Base-by-base conservation (phyloP, 108 stramenopile genomes). In the Seminavis robusta region DNA sequence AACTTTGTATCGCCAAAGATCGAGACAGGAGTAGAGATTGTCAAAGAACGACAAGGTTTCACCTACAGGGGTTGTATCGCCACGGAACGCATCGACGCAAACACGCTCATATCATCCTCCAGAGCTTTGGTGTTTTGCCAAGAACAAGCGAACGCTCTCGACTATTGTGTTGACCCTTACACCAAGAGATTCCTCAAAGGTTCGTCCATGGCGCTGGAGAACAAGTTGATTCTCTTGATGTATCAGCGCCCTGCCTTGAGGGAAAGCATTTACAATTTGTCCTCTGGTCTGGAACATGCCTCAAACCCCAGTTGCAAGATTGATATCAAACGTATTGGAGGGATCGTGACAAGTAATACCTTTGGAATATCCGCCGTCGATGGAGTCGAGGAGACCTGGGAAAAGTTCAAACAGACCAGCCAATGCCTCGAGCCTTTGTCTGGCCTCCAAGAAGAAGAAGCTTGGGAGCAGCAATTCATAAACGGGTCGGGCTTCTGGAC, bases 21-120 rank as follows among this genome's bases (percentile, higher is more conserved):
- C 23, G 63, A 36, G 0, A 20, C 46, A 6, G 63, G 63, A 16
- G 63, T 54, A 1, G 49, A 48, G 13, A 38, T 62, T 27, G 30
- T 16, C 8, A 16, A 29, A 16, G 21, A 29, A 8, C 1, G 2
- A 8, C 15, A 1, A 5, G 11, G 11, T 23, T n/a, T 7, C 3
- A 64, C 28, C 7, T 64, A 64, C 31, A 29, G 63, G 2, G 63
- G 63, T 1, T 27, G 34, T 28, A 9, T 42, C 4, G 63, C 63
- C 8, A 54, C 45, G 17, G 23, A 33, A 8, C 8, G 34, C 5
- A 27, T 64, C 44, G n/a, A 21, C 32, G 41, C 53, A 33, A 44
- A 39, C 17, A 25, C 19, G 11, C 21, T 64, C 1, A 15, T 64
- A 0, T 27, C 21, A 4, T 52, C 52, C 33, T 64, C 63, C 4